Percentiles rank a stretch among this genome's conserved stretches.
Evolutionary conservation across 345 rosid genomes (phyloP).

Genomic region (Salix viminalis): DNA sequence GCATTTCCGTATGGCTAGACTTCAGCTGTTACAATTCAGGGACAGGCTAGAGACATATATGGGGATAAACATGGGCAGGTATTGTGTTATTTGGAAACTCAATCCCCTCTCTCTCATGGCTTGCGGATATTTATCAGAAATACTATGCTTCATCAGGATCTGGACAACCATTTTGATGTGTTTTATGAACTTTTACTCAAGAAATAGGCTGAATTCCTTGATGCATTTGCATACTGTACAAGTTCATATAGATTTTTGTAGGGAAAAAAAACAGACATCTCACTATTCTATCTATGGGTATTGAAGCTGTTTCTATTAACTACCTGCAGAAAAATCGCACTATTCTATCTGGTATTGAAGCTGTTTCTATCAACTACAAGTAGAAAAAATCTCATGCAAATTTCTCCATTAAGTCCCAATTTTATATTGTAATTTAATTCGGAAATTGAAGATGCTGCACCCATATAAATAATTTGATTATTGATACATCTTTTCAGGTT

Average conservation of each 20-base stretch:
- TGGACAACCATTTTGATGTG: background rate
- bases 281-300: background rate
- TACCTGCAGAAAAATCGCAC: background rate
- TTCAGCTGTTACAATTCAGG: slow-evolving; percentile 69
- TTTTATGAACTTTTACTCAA: background rate
- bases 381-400: background rate
- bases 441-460: background rate
- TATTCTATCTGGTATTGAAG: background rate
- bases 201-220: background rate
- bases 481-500: too few relatives aligned
- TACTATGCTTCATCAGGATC: background rate
- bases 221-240: background rate
- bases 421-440: background rate
- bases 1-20: slow-evolving; percentile 74
- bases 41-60: slow-evolving; percentile 87
- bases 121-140: background rate
- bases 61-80: slow-evolving; percentile 99
- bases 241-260: background rate
- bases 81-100: slow-evolving; percentile 17
- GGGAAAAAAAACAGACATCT: background rate
- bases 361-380: background rate
- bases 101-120: background rate
- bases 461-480: background rate
- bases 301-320: background rate
- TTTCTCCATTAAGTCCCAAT: background rate